phyloP scores from a whole-genome alignment of 2,329 filamentous ascomycete species.

The Bipolaris cookei region DNA sequence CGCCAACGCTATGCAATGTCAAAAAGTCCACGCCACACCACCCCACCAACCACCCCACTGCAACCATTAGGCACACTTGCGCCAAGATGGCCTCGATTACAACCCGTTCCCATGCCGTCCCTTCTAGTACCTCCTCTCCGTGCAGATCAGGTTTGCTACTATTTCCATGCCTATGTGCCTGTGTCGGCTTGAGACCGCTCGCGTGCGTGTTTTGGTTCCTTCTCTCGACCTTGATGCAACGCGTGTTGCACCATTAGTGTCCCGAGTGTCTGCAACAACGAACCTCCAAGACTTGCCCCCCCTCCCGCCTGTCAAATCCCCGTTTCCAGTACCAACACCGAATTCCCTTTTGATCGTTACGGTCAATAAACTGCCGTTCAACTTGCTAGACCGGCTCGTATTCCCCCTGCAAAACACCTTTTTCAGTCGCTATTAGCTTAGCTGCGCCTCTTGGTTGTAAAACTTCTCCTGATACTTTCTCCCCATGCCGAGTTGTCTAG shows the following conservation, averaged over 20 bases:
- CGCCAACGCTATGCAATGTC: conserved; percentile 44
- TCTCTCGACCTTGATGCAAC: conserved; percentile 46
- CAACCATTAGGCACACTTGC: conserved; percentile 6
- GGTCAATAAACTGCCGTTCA: neutral
- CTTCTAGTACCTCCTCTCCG: neutral
- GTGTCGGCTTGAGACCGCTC: conserved; percentile 25
- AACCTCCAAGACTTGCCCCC: conserved; percentile 8
- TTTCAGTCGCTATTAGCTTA: conserved; percentile 4
- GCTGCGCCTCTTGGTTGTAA: conserved; percentile 66
- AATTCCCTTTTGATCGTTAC: conserved; percentile 16
- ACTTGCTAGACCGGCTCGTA: conserved; percentile 4
- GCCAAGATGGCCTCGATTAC: conserved; percentile 1
- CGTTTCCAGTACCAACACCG: conserved; percentile 26
- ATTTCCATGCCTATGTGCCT: conserved; percentile 3
- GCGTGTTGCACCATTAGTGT: conserved; percentile 27
- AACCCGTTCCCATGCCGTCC: conserved; percentile 12
- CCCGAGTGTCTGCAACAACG: conserved; percentile 22
- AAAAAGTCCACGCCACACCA: conserved; percentile 8
- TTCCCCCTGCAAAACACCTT: neutral
- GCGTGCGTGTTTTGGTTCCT: conserved; percentile 21
- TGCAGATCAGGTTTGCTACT: neutral
- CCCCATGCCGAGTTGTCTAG: conserved; percentile 92
- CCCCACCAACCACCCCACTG: neutral
- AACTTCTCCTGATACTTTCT: conserved; percentile 87
- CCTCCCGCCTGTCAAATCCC: conserved; percentile 16